Evolutionary conservation across 345 rosid genomes (phyloP).

Genomic region (Aquilaria malaccensis): DNA sequence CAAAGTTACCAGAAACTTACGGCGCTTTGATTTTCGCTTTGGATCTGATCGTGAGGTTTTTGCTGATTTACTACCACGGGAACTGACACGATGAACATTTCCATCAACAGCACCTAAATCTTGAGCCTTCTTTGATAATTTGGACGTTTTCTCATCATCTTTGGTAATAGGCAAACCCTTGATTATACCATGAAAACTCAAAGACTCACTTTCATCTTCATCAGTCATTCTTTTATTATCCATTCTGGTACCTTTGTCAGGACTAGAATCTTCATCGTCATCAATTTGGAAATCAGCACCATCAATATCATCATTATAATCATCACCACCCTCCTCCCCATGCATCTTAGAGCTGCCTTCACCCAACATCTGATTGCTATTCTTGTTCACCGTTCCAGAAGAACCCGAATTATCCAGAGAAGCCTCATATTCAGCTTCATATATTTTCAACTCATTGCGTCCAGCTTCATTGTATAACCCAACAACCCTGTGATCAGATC

Average conservation of each 20-base stretch:
- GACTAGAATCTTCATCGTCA: conserved; percentile 47
- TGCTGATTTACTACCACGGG: conserved; percentile 29
- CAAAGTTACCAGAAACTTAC: conserved; percentile 44
- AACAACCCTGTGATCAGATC: conserved; percentile 30
- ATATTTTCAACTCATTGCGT: conserved; percentile 64
- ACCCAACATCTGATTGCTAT: conserved; percentile 14
- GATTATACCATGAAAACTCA: conserved; percentile 20
- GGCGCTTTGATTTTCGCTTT: conserved; percentile 56
- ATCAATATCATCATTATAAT: conserved; percentile 51
- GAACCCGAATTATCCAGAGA: conserved; percentile 41
- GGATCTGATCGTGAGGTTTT: conserved; percentile 36
- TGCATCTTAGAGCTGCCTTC: conserved; percentile 20
- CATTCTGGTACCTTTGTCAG: conserved; percentile 25
- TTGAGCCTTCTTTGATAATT: conserved; percentile 26
- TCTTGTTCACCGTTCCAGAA: conserved; percentile 18
- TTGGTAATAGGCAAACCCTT: conserved; percentile 29
- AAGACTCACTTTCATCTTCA: conserved; percentile 24
- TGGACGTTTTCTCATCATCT: conserved; percentile 28
- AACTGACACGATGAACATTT: conserved; percentile 17
- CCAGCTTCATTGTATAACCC: conserved; percentile 91
- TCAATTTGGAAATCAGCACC: conserved; percentile 39
- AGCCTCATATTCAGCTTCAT: conserved; percentile 79
- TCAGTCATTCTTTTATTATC: conserved; percentile 14
- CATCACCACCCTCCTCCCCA: conserved; percentile 37
- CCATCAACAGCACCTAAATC: conserved; percentile 13